These are phyloP conservation scores for Kickxella alabastrina DNA, from an alignment of 192 early-diverging fungal species.

Conservation along the genomic window DNA sequence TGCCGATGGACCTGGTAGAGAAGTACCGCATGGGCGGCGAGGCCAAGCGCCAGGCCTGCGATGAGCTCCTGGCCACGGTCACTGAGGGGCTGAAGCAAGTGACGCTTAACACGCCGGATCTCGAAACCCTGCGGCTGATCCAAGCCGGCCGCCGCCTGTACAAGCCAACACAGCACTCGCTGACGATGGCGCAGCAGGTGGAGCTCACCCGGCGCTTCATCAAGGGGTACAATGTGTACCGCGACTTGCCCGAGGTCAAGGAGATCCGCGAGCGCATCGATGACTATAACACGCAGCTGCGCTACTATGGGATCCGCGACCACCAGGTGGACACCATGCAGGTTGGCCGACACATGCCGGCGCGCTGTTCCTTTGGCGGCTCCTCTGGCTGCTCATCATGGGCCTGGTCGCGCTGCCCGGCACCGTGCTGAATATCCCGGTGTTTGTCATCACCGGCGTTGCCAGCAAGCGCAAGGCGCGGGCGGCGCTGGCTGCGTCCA, in stretches of 20 bases:
- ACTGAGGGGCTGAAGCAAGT: conserved; percentile 79
- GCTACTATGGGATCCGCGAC: conserved; percentile 90
- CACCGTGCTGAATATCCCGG: conserved; percentile 56
- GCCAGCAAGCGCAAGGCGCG: conserved; percentile 52
- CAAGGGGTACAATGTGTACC: conserved; percentile 77
- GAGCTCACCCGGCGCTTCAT: conserved; percentile 87
- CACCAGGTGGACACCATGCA: conserved; percentile 89
- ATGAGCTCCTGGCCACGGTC: conserved; percentile 72
- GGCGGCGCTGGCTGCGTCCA: conserved; percentile 82
- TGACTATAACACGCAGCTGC: conserved; percentile 84
- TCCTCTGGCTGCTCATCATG: conserved; percentile 67
- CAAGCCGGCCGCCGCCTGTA: conserved; percentile 94
- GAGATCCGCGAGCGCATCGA: conserved; percentile 72
- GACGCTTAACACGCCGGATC: conserved; percentile 89
- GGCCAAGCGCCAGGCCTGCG: conserved; percentile 78
- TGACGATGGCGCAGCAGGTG: conserved; percentile 81
- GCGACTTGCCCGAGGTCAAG: conserved; percentile 76
- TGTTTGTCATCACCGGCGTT: conserved; percentile 43
- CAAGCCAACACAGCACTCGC: conserved; percentile 77
- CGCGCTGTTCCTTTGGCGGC: conserved; percentile 64
- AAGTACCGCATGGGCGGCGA: conserved; percentile 79
- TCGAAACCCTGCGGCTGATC: conserved; percentile 79
- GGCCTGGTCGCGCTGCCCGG: conserved; percentile 81
- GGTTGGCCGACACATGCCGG: conserved; percentile 65
- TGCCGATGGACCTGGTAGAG: conserved; percentile 74